phyloP scores from a whole-genome alignment of 495 filamentous ascomycete species.

The Chaetomium cochliodes region DNA sequence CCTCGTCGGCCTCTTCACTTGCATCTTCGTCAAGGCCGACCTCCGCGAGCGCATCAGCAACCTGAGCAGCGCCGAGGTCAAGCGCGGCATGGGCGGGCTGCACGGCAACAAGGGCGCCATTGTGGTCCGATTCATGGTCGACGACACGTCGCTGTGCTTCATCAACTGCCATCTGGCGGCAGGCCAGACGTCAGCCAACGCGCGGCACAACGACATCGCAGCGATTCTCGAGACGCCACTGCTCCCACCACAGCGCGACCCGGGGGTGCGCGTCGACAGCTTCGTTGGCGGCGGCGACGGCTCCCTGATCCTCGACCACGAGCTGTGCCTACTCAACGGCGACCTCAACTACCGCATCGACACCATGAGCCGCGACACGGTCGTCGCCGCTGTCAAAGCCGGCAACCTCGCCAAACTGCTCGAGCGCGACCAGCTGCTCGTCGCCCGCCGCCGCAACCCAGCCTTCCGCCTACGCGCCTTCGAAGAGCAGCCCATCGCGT shows the following conservation, averaged over 20 bases:
- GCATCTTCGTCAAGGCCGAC: slow-evolving; percentile 84
- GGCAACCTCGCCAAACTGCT: slow-evolving; percentile 87
- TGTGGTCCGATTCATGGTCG: slow-evolving; percentile 81
- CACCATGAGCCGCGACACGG: slow-evolving; percentile 87
- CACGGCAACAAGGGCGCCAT: slow-evolving; percentile 98
- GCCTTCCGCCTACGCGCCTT: slow-evolving; percentile 85
- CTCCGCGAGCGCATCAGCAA: slow-evolving; percentile 72
- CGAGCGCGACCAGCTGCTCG: slow-evolving; percentile 88
- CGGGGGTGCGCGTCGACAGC: slow-evolving; percentile 62
- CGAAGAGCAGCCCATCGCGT: slow-evolving; percentile 79
- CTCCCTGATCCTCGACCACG: slow-evolving; percentile 93
- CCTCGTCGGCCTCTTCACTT: slow-evolving; percentile 91
- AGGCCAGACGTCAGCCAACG: slow-evolving; percentile 81
- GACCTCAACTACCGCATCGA: slow-evolving; percentile 99
- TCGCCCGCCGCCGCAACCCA: slow-evolving; percentile 81
- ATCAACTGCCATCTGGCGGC: slow-evolving; percentile 97
- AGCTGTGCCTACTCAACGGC: slow-evolving; percentile 92
- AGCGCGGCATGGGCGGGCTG: slow-evolving; percentile 88
- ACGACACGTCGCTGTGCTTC: slow-evolving; percentile 92
- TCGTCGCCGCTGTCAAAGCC: slow-evolving; percentile 75
- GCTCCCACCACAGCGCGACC: slow-evolving; percentile 65
- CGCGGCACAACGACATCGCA: slow-evolving; percentile 91
- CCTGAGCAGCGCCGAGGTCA: slow-evolving; percentile 77
- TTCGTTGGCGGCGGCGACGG: slow-evolving; percentile 91
- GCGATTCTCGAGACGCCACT: slow-evolving; percentile 78